Base-by-base conservation (phyloP, 345 rosid genomes). In the Eucalyptus regnans region DNA sequence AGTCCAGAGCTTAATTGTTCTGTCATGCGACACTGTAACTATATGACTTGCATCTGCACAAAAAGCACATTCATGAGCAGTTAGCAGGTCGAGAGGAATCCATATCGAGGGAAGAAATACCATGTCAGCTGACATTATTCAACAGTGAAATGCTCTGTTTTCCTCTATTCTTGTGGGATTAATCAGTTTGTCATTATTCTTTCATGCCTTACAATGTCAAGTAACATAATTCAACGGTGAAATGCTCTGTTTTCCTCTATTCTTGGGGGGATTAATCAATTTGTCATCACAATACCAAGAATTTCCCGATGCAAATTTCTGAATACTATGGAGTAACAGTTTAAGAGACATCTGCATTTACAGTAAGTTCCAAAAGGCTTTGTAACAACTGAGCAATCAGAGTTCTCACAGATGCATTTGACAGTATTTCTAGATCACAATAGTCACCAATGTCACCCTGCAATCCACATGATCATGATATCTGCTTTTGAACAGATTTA, bases 1-100 rank as follows among this genome's bases (percentile, higher is more conserved):
- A 66, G 94, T 90, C 96, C 96, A 95, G 27, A 96, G 92, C 93
- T 96, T 96, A 93, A 95, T 95, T 44, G 95, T 95, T 43, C 97
- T 93, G 88, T 95, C 97, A 62, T 96, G 96, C 5, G 98, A 95
- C 51, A 95, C 97, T 18, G 97, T 93, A 43, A 96, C 95, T 86
- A 95, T 93, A 88, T 89, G 93, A 29, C 92, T 66, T 84, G 96
- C 95, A 89, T 95, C 97, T 94, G 96, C 91, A 83, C 85, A 64
- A 66, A 88, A 81, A 50, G 54, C 41, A 27, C 50, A 68, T n/a
- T 87, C 79, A 87, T 29, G 10, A 31, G 31, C 25, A 23, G 44
- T 23, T 13, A 51, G 41, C 71, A 81, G 25, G 89, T 76, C 4
- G 13, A 64, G 50, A 58, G 56, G 51, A 81, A 83, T n/a, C 46